Evolutionary conservation across 768 basidiomycete species (phyloP), one percentile per base, ranked within the genome.

Genomic region (Dioszegia crocea): DNA sequence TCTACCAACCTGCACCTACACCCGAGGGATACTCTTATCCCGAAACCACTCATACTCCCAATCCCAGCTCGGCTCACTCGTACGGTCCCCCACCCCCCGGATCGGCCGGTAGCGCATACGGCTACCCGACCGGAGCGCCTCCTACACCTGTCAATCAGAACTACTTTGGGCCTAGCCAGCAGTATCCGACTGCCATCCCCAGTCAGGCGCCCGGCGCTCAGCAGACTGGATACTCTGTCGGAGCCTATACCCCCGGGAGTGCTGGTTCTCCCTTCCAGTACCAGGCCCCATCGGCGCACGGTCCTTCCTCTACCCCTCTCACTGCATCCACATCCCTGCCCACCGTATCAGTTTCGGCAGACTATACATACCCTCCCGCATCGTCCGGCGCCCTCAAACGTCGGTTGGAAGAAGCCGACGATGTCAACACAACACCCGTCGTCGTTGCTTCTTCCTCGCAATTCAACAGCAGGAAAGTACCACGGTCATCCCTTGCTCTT

Each of bases 261-360:
- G 44, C 36, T 63, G 70, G 68, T 16, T 71, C 70, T 10, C 70
- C 70, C 8, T 71, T 68, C 63, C 61, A 65, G 21, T 71, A 68
- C 55, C 61, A 66, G 21, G 54, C 67, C 0, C 62, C n/a, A n/a
- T 63, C 36, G 41, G 40, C 4, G 59, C 40, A 23, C 44, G n/a
- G 21, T 19, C 44, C 44, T 23, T 23, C 52, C 27, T 10, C 38
- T 26, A 3, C 27, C 19, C 24, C 39, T 10, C 5, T 29, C 27
- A 5, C 21, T 23, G 11, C 23, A 2, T 24, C 38, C 19, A 17
- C 39, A 14, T 24, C 39, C 26, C 19, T n/a, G 14, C 38, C 36
- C 24, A 8, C 26, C 8, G 16, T 17, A 16, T n/a, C 52, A 2
- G 21, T 16, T 14, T 33, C 33, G 33, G 27, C 33, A n/a, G 39